These are phyloP conservation scores for Xerocomus cyaneibrunnescens DNA, from an alignment of 1,284 basidiomycete genomes.

Conservation along the genomic window DNA sequence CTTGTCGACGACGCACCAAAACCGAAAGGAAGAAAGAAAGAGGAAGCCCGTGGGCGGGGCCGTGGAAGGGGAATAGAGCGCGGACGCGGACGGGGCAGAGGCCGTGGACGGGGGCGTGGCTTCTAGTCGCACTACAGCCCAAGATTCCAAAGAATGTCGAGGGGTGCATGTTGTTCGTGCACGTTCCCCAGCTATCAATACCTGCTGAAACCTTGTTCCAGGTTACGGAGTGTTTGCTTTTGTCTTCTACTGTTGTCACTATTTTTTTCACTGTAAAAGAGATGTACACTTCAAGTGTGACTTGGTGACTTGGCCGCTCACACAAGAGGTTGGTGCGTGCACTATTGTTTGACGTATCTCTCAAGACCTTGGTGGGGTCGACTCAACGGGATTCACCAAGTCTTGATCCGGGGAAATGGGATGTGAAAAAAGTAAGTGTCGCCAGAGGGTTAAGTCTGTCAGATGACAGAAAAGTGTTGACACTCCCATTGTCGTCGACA, in stretches of 20 bases:
- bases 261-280: too few species aligned
- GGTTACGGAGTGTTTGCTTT: constrained; percentile 21
- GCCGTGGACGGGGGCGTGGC: constrained; percentile 51
- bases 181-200: constrained; percentile 19
- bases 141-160: constrained; percentile 7
- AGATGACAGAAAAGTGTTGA: constrained; percentile 86
- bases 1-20: constrained; percentile 98
- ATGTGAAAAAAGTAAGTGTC: constrained; percentile 38
- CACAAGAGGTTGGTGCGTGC: too few species aligned
- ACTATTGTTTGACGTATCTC: too few species aligned
- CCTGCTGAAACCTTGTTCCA: constrained; percentile 23
- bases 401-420: too few species aligned
- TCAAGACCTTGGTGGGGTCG: too few species aligned
- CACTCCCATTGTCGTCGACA: constrained; percentile 79
- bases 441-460: constrained; percentile 82
- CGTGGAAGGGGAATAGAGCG: constrained; percentile 48
- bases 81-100: constrained; percentile 50
- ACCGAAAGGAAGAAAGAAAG: constrained; percentile 87
- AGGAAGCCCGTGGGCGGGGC: constrained; percentile 65
- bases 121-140: constrained; percentile 10
- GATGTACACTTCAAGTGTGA: too few species aligned
- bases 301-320: too few species aligned
- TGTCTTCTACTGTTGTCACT: constrained; percentile 23
- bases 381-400: too few species aligned
- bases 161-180: constrained; percentile 6